phyloP scores from a whole-genome alignment of 768 basidiomycete genomes.

The Suillus subluteus region DNA sequence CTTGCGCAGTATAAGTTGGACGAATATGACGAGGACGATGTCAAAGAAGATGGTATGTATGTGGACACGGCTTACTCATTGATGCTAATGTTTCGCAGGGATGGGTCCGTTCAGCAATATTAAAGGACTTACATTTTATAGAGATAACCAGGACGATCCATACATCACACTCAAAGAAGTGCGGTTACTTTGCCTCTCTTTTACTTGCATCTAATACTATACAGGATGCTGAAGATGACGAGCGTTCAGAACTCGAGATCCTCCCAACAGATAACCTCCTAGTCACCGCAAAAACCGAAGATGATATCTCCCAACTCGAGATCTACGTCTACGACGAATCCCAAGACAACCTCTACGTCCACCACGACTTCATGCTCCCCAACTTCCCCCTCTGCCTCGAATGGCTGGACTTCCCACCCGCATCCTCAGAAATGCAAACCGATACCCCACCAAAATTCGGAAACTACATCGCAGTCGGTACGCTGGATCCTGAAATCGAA shows the following conservation, averaged over 20 bases:
- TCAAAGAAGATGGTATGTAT: conserved; percentile 36
- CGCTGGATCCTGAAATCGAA: conserved; percentile 96
- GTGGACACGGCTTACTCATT: not conserved
- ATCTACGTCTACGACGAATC: conserved; percentile 95
- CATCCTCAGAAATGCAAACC: conserved; percentile 44
- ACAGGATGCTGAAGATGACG: conserved; percentile 76
- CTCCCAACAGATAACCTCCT: conserved; percentile 91
- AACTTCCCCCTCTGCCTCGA: conserved; percentile 98
- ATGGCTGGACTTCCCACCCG: conserved; percentile 96
- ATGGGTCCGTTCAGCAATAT: conserved; percentile 91
- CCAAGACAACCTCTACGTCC: conserved; percentile 90
- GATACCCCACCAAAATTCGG: conserved; percentile 52
- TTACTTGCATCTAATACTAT: conserved; percentile 18
- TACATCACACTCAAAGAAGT: conserved; percentile 97
- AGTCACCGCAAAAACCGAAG: conserved; percentile 92
- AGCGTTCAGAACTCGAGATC: conserved; percentile 88
- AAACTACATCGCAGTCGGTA: conserved; percentile 95
- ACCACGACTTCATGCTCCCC: conserved; percentile 97
- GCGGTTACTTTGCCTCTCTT: conserved; percentile 23
- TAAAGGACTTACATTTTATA: conserved; percentile 91
- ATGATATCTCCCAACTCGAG: conserved; percentile 95
- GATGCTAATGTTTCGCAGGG: conserved; percentile 38
- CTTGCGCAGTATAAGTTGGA: conserved; percentile 89
- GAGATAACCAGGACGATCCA: conserved; percentile 91
- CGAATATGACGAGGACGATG: conserved; percentile 83